A percentile compares a stretch with the other conserved stretches of the same genome.
Conservation (phyloP, 2,329 filamentous ascomycete genomes). For the Curvularia lunata region DNA sequence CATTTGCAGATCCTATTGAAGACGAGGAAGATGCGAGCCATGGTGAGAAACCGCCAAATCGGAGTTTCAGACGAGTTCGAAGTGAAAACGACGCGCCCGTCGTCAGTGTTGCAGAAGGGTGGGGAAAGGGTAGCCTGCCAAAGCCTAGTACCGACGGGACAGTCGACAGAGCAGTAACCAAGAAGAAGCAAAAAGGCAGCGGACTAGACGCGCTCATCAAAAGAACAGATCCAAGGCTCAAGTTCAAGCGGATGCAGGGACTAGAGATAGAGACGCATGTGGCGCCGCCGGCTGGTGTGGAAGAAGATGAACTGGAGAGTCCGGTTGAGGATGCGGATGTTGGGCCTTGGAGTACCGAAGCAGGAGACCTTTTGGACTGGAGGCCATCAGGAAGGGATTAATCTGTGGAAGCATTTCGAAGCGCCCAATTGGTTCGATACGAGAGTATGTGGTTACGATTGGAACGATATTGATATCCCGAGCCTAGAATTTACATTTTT, state of each 20-base stretch:
- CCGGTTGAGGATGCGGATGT: slow-evolving; percentile 59
- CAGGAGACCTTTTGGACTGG: slow-evolving; percentile 69
- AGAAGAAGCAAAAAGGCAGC: slow-evolving; percentile 21
- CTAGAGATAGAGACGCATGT: slow-evolving; percentile 32
- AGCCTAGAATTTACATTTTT: not conserved
- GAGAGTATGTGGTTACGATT: slow-evolving; percentile 6
- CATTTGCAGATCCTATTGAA: slow-evolving; percentile 33
- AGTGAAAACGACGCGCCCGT: slow-evolving; percentile 45
- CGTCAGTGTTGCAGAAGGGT: slow-evolving; percentile 35
- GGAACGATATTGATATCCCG: slow-evolving; percentile 10
- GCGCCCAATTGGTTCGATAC: not conserved
- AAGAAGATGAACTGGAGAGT: slow-evolving; percentile 25
- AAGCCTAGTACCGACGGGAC: slow-evolving; percentile 10
- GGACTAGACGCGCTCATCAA: slow-evolving; percentile 38
- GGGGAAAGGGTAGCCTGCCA: slow-evolving; percentile 39
- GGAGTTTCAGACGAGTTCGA: slow-evolving; percentile 36
- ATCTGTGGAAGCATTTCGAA: not conserved
- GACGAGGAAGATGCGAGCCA: slow-evolving; percentile 15
- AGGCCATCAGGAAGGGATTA: slow-evolving; percentile 53
- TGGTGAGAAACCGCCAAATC: slow-evolving; percentile 16
- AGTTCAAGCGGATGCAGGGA: slow-evolving; percentile 39
- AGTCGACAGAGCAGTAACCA: not conserved
- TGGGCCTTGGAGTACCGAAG: slow-evolving; percentile 73
- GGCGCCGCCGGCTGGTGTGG: slow-evolving; percentile 19
- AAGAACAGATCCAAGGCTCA: slow-evolving; percentile 40